Base-by-base conservation (phyloP, 2,329 filamentous ascomycete genomes). In the Xylaria digitata region DNA sequence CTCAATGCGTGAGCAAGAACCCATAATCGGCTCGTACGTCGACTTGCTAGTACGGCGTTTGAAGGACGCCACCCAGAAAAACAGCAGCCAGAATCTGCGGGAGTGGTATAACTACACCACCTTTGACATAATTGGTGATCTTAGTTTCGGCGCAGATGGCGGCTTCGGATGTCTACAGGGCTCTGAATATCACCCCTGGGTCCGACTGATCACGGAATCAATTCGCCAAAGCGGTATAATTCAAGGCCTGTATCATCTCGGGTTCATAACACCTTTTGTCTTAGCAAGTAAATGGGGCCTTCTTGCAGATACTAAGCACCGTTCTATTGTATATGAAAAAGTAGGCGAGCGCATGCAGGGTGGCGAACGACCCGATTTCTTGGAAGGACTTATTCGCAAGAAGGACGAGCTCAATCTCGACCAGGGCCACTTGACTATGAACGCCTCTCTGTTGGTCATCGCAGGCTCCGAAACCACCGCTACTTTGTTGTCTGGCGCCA, bases 381-480 rank as follows among this genome's bases (percentile, higher is more conserved):
- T 80, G 42, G 73, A 76, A 48, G 75, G 74, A 0, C 65, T 80
- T 21, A 68, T 79, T 19, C 70, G 65, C 6, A 72, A 73, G 32
- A 75, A 76, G 63, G 74, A 78, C 6, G 70, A 73, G 5, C 49
- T 69, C 42, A 42, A 66, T 0, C 61, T 76, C 19, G 52, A 32
- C 17, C 43, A 72, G 2, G 30, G 34, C 2, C 32, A 68, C 26
- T 37, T 77, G 0, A 50, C 61, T 0, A 34, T 34, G 26, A 77
- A 76, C 48, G 70, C 73, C 0, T 61, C 53, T 6, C 53, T 77
- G 0, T 70, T 81, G 6, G 75, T 86, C 26, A 70, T 82, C 3
- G 83, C 83, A 0, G 84, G 84, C 2, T 82, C 81, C 1, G 84
- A 86, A 69, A 86, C 84, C 1, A 85, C 83, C 0, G 82, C 84